Base-by-base conservation (phyloP, 768 basidiomycete species). In the Boletellus ananas region DNA sequence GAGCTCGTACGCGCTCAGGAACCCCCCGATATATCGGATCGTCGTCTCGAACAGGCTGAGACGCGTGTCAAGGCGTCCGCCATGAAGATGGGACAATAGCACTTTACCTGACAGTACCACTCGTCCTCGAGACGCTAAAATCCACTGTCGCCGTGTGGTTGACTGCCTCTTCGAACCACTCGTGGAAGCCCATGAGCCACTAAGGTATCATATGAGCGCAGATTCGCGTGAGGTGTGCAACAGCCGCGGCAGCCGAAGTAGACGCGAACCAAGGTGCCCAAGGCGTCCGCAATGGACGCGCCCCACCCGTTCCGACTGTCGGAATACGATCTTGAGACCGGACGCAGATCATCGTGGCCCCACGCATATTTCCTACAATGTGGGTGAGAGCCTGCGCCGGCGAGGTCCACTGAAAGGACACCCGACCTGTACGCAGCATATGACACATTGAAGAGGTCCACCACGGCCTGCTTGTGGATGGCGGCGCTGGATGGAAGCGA, bases 1-100 rank as follows among this genome's bases (percentile, higher is more conserved):
- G 44, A 89, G 78, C 55, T 89, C 85, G 52, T 80, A 89, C 6
- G 85, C 78, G 47, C 79, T 84, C 35, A 90, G 60, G 11, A 87
- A 68, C 2, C 85, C 85, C 7, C 78, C 87, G 2, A 90, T 59
- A 45, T 81, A 84, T 36, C 87, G 84, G 57, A 90, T 90, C 0
- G 83, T 86, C 1, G 84, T 85, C 66, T 90, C 87, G 57, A 90
- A 89, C 4, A 89, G 2, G 38, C 65, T 66, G 29, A 21, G 1
- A 31, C 14, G 20, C 4, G 6, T 10, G n/a, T 54, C 27, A 29
- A 11, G 7, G 52, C 34, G 9, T 18, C 14, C 7, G 1, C 10
- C 1, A 18, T 43, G 20, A 18, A 17, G 21, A 10, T 38, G 20
- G 31, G 12, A 34, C 18, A 38, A 7, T 11, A 11, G 17, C 17